Base-by-base conservation (phyloP, 1,284 basidiomycete species). In the Heterobasidion irregulare region DNA sequence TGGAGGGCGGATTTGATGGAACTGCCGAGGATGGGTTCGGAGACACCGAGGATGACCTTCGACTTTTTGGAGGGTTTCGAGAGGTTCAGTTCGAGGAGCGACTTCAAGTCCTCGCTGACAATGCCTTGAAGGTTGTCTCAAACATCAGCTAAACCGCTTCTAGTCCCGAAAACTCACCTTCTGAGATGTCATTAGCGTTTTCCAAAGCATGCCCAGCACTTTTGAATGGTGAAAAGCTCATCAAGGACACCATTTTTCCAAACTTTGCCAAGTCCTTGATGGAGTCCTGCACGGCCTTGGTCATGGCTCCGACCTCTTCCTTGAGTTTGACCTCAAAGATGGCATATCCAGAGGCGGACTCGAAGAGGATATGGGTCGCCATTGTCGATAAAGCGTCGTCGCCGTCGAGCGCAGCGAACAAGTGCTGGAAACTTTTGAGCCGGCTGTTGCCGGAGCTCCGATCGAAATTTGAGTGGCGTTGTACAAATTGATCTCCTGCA, bases 161-260 rank as follows among this genome's bases (percentile, higher is more conserved):
- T 18, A 48, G 8, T 3, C 18, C 8, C 34, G 8, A 10, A 7
- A 43, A 62, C 76, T 53, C 62, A 94, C 96, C 94, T 79, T 98
- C 96, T 6, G 96, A 98, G 15, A 99, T 75, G 72, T 99, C 95
- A 69, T 98, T 97, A 56, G 89, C 89, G 66, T 97, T 98, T 74
- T 99, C 94, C 62, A 99, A 77, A 33, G 96, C 97, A 70, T 98
- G 91, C 1, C 93, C 94, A 44, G 95, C 94, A 61, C 80, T 94
- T 71, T 93, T 94, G 80, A 97, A 99, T 1, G 97, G 96, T 57
- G 87, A 81, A 77, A 98, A 99, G 68, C 91, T 95, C 70, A 91
- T 72, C 65, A 99, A 76, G 66, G 86, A 80, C 62, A 98, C 91
- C 91, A 98, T 96, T 78, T 95, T 94, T 62, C 83, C 80, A 71